These are phyloP conservation scores for Chrysoporthe austroafricana DNA, from an alignment of 2,329 filamentous ascomycete genomes.

Conservation along the genomic window DNA sequence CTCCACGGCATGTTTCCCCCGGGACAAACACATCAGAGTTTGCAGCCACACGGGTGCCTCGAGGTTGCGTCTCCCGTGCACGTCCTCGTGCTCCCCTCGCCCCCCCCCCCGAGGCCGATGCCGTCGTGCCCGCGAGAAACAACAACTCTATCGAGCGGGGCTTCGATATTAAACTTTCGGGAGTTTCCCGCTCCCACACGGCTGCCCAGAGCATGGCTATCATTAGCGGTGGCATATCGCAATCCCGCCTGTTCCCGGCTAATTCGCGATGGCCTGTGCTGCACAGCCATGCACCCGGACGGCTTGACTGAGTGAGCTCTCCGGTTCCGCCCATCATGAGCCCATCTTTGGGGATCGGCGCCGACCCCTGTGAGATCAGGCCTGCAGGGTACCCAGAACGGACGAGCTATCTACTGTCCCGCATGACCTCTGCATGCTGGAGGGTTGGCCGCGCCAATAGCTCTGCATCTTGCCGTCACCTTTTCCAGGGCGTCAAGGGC, in stretches of 20 bases:
- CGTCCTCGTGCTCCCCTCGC: neutral
- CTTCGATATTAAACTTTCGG: slow-evolving; percentile 26
- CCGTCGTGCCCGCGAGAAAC: slow-evolving; percentile 11
- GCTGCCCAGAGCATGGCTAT: neutral
- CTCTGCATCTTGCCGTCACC: slow-evolving; percentile 35
- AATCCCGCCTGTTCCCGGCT: slow-evolving; percentile 4
- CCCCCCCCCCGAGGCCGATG: neutral
- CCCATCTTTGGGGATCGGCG: slow-evolving; percentile 29
- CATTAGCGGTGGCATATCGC: slow-evolving; percentile 15
- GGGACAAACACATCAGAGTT: slow-evolving; percentile 26
- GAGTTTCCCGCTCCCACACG: slow-evolving; percentile 21
- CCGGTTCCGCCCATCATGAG: slow-evolving; percentile 15
- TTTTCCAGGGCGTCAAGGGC: slow-evolving; percentile 25
- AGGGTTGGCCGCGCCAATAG: slow-evolving; percentile 35
- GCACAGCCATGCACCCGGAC: neutral
- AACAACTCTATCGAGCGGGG: slow-evolving; percentile 20
- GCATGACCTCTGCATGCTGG: slow-evolving; percentile 30
- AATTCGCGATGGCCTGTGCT: slow-evolving; percentile 1
- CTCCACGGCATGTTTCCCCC: slow-evolving; percentile 17
- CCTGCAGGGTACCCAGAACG: slow-evolving; percentile 29
- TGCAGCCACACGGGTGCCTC: slow-evolving; percentile 25
- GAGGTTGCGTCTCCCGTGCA: neutral
- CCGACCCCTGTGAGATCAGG: slow-evolving; percentile 19
- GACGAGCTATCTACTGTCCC: slow-evolving; percentile 33
- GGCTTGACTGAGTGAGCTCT: slow-evolving; percentile 9